Base-by-base conservation (phyloP, 2,329 filamentous ascomycete species). In the Aspergillus sp. region DNA sequence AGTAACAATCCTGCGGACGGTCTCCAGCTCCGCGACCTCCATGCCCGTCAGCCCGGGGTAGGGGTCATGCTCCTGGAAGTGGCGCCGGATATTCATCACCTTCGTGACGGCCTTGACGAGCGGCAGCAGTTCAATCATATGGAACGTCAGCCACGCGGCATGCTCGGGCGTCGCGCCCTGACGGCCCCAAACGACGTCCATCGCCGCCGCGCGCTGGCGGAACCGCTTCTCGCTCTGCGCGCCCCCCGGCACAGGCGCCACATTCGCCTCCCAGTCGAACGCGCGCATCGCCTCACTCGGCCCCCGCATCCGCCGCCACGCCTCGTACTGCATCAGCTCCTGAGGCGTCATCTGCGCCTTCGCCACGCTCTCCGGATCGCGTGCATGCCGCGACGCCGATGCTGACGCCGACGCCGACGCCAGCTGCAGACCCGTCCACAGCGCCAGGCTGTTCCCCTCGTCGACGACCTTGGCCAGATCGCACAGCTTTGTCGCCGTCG, bases 81-180 rank as follows among this genome's bases (percentile, higher is more conserved):
- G 54, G n/a, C 49, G 51, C 47, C 58, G 45, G 4, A 58, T 55
- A 20, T 49, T 58, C 20, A 50, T 29, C 2, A 65, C 16, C 52
- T 59, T 61, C 3, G 45, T 54, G 4, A 69, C 55, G 2, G 62
- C 61, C 29, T 61, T 65, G n/a, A 67, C 47, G 2, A 67, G 56
- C 2, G 63, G 61, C 17, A 63, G 11, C 17, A 58, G n/a, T 0
- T 3, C 2, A 3, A 45, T 11, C 48, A 57, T 53, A 34, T 63
- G 55, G 16, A 49, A 55, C 2, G 56, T 59, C 14, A 66, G 52
- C 62, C 64, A 68, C 3, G 54, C 45, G 4, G 64, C 61, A 56
- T 68, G 54, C 36, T 64, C 55, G 4, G 61, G 52, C 14, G 54
- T 64, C 41, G 59, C 56, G n/a, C 60, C 58, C 38, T 58, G 44